phyloP scores from a whole-genome alignment of 1,139 yeast genomes.

The Arxiozyma bovina region DNA sequence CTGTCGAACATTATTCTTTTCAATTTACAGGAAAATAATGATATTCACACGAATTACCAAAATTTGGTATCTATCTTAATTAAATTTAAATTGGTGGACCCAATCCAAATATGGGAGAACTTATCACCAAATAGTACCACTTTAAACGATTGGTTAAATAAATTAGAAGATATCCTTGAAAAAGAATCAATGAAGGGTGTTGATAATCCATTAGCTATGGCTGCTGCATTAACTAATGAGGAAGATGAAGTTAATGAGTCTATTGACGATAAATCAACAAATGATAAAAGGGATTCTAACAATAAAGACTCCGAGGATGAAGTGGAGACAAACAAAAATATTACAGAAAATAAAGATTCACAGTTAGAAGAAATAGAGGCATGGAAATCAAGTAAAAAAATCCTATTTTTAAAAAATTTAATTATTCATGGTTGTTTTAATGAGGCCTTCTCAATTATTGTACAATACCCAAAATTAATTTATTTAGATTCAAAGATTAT shows the following conservation, averaged over 20 bases:
- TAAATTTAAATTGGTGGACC: slow-evolving; percentile 60
- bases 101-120: slow-evolving; percentile 53
- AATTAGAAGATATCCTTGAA: slow-evolving; percentile 46
- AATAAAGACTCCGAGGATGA: neutral
- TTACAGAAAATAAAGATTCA: slow-evolving; percentile 5
- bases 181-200: slow-evolving; percentile 55
- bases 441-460: slow-evolving; percentile 54
- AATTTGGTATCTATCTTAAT: slow-evolving; percentile 47
- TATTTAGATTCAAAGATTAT: slow-evolving; percentile 47
- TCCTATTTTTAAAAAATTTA: slow-evolving; percentile 48
- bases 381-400: slow-evolving; percentile 26
- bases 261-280: slow-evolving; percentile 3
- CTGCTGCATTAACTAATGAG: slow-evolving; percentile 73
- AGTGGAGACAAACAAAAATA: slow-evolving; percentile 13
- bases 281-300: slow-evolving; percentile 3
- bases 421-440: slow-evolving; percentile 56
- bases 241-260: slow-evolving; percentile 39
- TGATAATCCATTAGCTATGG: slow-evolving; percentile 76
- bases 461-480: slow-evolving; percentile 56
- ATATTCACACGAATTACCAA: slow-evolving; percentile 34
- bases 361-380: slow-evolving; percentile 2
- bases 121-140: slow-evolving; percentile 38
- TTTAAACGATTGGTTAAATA: slow-evolving; percentile 36
- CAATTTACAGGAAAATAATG: slow-evolving; percentile 33
- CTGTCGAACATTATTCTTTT: slow-evolving; percentile 56